These are phyloP conservation scores for Chalciporus pseudorubinellus DNA, from an alignment of 768 basidiomycete species.

Conservation along the genomic window DNA sequence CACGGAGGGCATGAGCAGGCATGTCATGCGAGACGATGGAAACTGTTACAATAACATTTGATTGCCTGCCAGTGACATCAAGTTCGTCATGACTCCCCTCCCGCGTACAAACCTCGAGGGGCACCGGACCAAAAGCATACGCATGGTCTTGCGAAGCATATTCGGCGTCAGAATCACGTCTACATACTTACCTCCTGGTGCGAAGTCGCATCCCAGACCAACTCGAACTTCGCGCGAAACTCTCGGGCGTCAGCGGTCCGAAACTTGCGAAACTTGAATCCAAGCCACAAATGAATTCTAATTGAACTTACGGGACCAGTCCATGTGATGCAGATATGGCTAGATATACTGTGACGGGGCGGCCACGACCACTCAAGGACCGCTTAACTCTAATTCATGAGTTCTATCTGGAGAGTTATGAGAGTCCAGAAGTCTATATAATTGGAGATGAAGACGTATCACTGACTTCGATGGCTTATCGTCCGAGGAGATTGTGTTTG, in stretches of 20 bases:
- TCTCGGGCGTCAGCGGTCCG: background rate
- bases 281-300: background rate
- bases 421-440: background rate
- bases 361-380: background rate
- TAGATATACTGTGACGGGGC: background rate
- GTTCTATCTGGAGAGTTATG: slow-evolving; percentile 18
- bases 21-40: background rate
- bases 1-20: too few relatives aligned
- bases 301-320: slow-evolving; percentile 8
- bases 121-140: too few relatives aligned
- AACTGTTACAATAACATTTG: too few relatives aligned
- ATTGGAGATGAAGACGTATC: too few relatives aligned
- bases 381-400: slow-evolving; percentile 15
- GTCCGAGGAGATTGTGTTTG: slow-evolving; percentile 28
- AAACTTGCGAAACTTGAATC: too few relatives aligned
- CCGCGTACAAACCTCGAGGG: too few relatives aligned
- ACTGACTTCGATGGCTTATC: too few relatives aligned
- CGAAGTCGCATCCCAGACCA: too few relatives aligned
- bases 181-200: background rate
- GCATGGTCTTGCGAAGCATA: too few relatives aligned
- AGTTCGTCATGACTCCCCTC: too few relatives aligned
- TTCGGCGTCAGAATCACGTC: background rate
- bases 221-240: background rate
- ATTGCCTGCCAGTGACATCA: background rate
- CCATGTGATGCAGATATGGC: background rate